A percentile compares a stretch with the other conserved stretches of the same genome.
Evolutionary conservation across 2,329 filamentous ascomycete species (phyloP).

Genomic region (Trichoderma lentiforme): DNA sequence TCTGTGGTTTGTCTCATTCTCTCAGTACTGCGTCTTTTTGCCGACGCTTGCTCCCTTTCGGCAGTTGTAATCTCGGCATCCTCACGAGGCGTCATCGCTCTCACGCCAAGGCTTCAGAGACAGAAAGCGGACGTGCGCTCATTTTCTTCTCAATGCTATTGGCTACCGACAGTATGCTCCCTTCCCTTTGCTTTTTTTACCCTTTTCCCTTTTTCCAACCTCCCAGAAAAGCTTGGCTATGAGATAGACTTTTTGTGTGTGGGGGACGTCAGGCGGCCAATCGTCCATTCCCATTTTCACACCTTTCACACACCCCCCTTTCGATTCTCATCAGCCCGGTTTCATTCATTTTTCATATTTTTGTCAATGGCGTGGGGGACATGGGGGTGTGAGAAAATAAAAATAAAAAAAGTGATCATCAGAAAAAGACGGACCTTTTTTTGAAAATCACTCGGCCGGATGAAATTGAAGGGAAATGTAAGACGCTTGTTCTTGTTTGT

Average conservation of each 20-base stretch:
- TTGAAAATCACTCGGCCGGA: neutral
- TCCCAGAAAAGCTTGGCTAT: neutral
- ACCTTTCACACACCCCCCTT: neutral
- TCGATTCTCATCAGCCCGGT: neutral
- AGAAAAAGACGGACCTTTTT: neutral
- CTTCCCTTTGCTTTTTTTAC: neutral
- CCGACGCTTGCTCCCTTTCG: neutral
- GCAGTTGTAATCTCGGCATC: neutral
- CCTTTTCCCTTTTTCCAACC: neutral
- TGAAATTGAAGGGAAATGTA: neutral
- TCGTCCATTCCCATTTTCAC: neutral
- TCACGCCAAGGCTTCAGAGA: neutral
- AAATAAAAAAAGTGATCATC: neutral
- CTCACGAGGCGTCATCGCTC: neutral
- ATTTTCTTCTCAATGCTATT: neutral
- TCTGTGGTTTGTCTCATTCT: too few species aligned
- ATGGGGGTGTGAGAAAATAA: neutral
- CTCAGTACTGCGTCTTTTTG: neutral
- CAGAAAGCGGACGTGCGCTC: neutral
- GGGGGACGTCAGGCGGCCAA: neutral
- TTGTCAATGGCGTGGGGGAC: neutral
- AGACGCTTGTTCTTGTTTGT: neutral
- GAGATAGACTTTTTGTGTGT: slow-evolving; percentile 3
- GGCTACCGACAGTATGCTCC: neutral
- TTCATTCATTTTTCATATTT: neutral